phyloP scores from a whole-genome alignment of 2,329 filamentous ascomycete genomes.

The Davidsoniella australis region DNA sequence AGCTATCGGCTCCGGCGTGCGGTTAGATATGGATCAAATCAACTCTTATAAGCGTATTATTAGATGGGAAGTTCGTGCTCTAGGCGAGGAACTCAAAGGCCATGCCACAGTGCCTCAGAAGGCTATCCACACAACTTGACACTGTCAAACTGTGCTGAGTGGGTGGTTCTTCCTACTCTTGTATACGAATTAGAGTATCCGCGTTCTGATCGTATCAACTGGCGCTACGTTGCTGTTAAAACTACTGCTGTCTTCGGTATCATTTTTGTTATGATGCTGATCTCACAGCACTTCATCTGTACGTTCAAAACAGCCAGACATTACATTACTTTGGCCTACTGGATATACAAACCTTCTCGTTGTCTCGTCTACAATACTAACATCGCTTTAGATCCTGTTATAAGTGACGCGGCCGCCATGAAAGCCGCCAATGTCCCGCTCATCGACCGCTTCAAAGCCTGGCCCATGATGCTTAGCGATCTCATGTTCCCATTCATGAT shows the following conservation, averaged over 20 bases:
- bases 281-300: conserved; percentile 60
- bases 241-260: conserved; percentile 51
- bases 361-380: conserved; percentile 12
- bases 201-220: conserved; percentile 48
- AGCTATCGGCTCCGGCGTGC: conserved; percentile 26
- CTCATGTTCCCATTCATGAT: conserved; percentile 65
- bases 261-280: conserved; percentile 62
- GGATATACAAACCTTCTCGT: not conserved
- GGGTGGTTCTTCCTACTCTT: conserved; percentile 56
- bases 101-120: conserved; percentile 33
- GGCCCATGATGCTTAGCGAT: conserved; percentile 60
- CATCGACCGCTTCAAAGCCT: conserved; percentile 42
- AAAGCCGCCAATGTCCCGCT: conserved; percentile 49
- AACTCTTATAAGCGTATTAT: conserved; percentile 48
- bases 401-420: conserved; percentile 48
- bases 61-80: conserved; percentile 45
- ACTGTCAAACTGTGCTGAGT: conserved; percentile 48
- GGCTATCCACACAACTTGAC: conserved; percentile 56
- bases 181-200: conserved; percentile 71
- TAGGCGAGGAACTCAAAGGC: conserved; percentile 47
- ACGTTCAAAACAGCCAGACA: conserved; percentile 8
- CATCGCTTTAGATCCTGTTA: conserved; percentile 39
- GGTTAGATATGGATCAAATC: conserved; percentile 45
- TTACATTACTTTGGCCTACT: not conserved
- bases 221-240: conserved; percentile 62